Conservation (phyloP, 83 land plant genomes). For the Picea abies region DNA sequence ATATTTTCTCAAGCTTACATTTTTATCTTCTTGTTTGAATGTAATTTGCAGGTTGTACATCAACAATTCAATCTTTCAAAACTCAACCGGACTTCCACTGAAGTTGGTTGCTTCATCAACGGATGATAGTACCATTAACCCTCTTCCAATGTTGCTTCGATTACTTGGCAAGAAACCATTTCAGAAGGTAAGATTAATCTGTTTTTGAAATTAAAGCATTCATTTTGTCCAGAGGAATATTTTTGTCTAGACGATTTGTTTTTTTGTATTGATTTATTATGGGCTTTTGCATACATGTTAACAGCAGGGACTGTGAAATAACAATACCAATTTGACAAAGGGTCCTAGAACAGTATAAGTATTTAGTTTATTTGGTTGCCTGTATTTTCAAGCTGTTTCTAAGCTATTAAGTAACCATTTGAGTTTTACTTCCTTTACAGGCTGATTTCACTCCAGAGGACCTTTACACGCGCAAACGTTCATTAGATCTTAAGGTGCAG, state of each 20-base stretch:
- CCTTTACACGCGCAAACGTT: conserved; percentile 56
- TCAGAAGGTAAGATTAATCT: conserved; percentile 41
- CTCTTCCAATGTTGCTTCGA: conserved; percentile 60
- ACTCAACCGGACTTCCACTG: conserved; percentile 36
- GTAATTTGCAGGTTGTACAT: conserved; percentile 57
- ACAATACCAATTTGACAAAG: background rate
- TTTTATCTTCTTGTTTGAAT: background rate
- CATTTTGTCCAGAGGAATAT: background rate
- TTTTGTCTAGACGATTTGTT: background rate
- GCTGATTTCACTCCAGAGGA: conserved; percentile 91
- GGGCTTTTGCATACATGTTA: background rate
- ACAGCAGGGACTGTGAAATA: background rate
- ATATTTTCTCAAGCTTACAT: too few species aligned
- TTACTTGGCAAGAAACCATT: conserved; percentile 64
- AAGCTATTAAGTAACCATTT: background rate
- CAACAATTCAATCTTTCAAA: conserved; percentile 57
- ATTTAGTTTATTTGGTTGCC: background rate
- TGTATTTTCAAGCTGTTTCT: background rate
- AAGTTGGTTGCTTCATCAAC: conserved; percentile 31
- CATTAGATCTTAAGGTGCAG: conserved; percentile 38
- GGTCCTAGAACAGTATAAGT: background rate
- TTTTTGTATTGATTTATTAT: background rate
- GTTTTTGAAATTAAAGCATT: background rate
- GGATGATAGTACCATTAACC: conserved; percentile 44
- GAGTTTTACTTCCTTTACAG: conserved; percentile 31